Percentiles rank a stretch among this genome's conserved stretches.
Evolutionary conservation across 371 early-diverging fungal species (phyloP).

Genomic region (Rhizopus delemar): DNA sequence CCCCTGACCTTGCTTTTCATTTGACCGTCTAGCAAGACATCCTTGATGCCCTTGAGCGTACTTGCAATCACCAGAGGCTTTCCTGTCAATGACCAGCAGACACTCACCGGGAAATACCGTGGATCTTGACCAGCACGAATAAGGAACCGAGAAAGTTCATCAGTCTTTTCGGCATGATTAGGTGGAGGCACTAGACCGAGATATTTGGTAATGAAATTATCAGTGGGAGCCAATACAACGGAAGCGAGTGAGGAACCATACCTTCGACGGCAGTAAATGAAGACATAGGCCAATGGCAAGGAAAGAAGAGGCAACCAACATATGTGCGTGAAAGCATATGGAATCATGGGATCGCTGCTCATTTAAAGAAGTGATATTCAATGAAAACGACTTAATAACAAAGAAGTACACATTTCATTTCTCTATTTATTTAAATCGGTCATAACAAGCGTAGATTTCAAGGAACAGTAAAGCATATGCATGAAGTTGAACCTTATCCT

Average conservation of each 20-base stretch:
- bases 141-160: constrained; percentile 39
- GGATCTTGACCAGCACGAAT: constrained; percentile 40
- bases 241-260: constrained; percentile 30
- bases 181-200: constrained; percentile 51
- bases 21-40: constrained; percentile 49
- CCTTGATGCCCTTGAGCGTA: constrained; percentile 44
- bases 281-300: not conserved
- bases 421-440: too few relatives aligned
- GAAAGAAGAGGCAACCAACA: not conserved
- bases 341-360: too few relatives aligned
- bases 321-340: not conserved
- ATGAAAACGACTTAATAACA: too few relatives aligned
- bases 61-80: constrained; percentile 46
- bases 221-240: constrained; percentile 30
- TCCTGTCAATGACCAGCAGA: constrained; percentile 45
- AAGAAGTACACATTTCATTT: too few relatives aligned
- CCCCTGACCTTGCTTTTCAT: constrained; percentile 23
- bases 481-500: constrained; percentile 13
- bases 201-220: constrained; percentile 34
- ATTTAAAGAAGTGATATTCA: too few relatives aligned
- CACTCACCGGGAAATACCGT: constrained; percentile 33
- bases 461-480: too few relatives aligned
- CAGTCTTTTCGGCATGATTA: constrained; percentile 25
- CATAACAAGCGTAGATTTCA: too few relatives aligned
- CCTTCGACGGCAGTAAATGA: constrained; percentile 26